Percentiles rank a stretch among this genome's conserved stretches.
These are phyloP conservation scores for Neonothopanus nambi DNA, from an alignment of 1,284 basidiomycete species.

Conservation along the genomic window DNA sequence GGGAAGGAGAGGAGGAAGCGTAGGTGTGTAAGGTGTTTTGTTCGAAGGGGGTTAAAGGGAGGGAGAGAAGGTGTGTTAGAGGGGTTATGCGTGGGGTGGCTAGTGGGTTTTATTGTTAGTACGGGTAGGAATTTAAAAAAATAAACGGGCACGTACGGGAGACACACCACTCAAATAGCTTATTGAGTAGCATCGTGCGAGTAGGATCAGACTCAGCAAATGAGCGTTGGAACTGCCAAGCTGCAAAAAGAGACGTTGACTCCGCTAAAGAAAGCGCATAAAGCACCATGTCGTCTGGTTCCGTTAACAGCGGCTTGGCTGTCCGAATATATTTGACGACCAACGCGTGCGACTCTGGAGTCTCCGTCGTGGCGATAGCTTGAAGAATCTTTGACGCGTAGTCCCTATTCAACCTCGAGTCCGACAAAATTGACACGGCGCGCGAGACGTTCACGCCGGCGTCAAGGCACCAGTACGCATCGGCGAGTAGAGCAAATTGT, in stretches of 20 bases:
- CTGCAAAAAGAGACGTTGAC: conserved; percentile 54
- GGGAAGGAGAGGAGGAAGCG: conserved; percentile 53
- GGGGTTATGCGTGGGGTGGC: conserved; percentile 59
- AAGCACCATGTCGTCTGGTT: conserved; percentile 65
- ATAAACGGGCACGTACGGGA: conserved; percentile 51
- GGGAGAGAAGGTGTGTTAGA: conserved; percentile 58
- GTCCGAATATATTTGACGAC: conserved; percentile 70
- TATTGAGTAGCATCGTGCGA: conserved; percentile 54
- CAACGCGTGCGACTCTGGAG: conserved; percentile 45
- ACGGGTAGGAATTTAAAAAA: conserved; percentile 7
- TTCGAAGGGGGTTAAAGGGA: conserved; percentile 67
- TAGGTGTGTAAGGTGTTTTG: conserved; percentile 55
- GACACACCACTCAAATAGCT: conserved; percentile 67
- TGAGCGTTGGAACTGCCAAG: conserved; percentile 71
- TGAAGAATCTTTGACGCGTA: conserved; percentile 74
- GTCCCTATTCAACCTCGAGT: conserved; percentile 71
- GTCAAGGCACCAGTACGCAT: conserved; percentile 82
- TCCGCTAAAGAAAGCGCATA: conserved; percentile 69
- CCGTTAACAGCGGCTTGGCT: conserved; percentile 64
- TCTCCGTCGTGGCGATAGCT: conserved; percentile 54
- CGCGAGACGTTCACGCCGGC: conserved; percentile 60
- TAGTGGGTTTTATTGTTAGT: conserved; percentile 24
- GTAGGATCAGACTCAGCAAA: conserved; percentile 58
- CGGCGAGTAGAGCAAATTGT: conserved; percentile 68
- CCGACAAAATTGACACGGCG: conserved; percentile 69